phyloP scores from a whole-genome alignment of 768 basidiomycete species.

The Trametes gibbosa region DNA sequence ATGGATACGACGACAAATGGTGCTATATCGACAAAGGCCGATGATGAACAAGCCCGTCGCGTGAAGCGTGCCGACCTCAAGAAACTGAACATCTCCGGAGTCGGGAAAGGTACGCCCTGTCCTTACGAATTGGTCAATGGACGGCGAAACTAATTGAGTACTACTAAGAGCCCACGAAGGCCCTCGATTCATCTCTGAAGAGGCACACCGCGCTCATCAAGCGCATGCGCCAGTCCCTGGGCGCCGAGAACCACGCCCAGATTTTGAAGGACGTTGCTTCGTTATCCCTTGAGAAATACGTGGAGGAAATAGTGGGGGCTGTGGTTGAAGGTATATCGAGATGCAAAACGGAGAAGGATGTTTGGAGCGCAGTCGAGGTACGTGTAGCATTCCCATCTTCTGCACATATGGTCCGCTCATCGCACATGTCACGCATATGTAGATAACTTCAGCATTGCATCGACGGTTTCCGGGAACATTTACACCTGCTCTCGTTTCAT shows the following conservation, averaged over 20 bases:
- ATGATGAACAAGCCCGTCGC: slow-evolving; percentile 52
- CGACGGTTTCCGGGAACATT: slow-evolving; percentile 81
- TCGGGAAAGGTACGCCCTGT: slow-evolving; percentile 42
- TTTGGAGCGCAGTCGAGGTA: slow-evolving; percentile 92
- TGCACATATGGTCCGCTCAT: background rate
- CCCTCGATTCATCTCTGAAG: slow-evolving; percentile 90
- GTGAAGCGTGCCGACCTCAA: slow-evolving; percentile 58
- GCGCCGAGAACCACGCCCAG: slow-evolving; percentile 76
- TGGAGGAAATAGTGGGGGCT: slow-evolving; percentile 90
- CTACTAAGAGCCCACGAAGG: slow-evolving; percentile 58
- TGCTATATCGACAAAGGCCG: slow-evolving; percentile 33
- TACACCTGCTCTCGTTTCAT: slow-evolving; percentile 64
- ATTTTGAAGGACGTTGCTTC: slow-evolving; percentile 91
- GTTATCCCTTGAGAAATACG: slow-evolving; percentile 90
- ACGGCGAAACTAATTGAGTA: background rate
- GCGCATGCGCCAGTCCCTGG: slow-evolving; percentile 84
- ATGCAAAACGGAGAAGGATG: slow-evolving; percentile 91
- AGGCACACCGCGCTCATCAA: slow-evolving; percentile 96
- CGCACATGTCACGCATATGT: slow-evolving; percentile 4
- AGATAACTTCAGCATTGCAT: slow-evolving; percentile 90
- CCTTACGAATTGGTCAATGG: background rate
- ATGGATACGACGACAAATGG: slow-evolving; percentile 20
- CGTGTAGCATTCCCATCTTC: slow-evolving; percentile 18
- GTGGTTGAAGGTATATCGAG: slow-evolving; percentile 79
- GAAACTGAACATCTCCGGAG: slow-evolving; percentile 49